Base-by-base conservation (phyloP, 148 eudicot genomes). In the Agrostemma githago region DNA sequence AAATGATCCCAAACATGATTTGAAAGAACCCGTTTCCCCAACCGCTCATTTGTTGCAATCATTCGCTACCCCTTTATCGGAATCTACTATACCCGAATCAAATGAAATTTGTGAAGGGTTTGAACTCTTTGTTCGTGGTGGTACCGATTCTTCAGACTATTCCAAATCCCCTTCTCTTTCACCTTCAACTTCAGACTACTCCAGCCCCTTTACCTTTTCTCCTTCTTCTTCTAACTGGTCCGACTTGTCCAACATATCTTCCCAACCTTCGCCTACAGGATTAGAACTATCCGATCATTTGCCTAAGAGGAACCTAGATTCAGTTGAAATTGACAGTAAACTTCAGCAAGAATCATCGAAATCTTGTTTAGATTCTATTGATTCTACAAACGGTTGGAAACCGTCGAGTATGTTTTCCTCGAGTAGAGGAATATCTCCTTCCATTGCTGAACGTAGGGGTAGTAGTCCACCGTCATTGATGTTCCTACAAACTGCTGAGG, bases 171-270 rank as follows among this genome's bases (percentile, higher is more conserved):
- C 91, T 26, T 84, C 84, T 46, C 76, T 85, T 43, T 93, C 98
- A 58, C 94, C 98, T 68, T 85, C 97, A 66, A 83, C 89, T 74
- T 91, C 97, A 14, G 97, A 84, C 34, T 77, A 81, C 74, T 85
- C 92, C 15, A 81, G 87, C 75, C 87, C 91, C 14, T 89, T 91
- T 67, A 86, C 94, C 74, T 88, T 93, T 76, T 93, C 98, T 37
- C 98, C 98, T 19, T 84, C 97, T 2, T 89, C 98, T 44, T 93
- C 95, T 73, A 88, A 84, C 57, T 89, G 94, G 92, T 93, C 98
- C 34, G 98, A 93, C 79, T 83, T 82, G 66, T 85, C 96, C 51
- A 86, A 82, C 85, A 66, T 74, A 59, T 89, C 97, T 70, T 82
- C 89, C 54, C 89, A 85, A 67, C 83, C 95, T 70, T 88, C 95